A percentile compares a stretch with the other conserved stretches of the same genome.
These are phyloP conservation scores for Paraphoma sp. DNA, from an alignment of 2,329 filamentous ascomycete species.

Conservation along the genomic window DNA sequence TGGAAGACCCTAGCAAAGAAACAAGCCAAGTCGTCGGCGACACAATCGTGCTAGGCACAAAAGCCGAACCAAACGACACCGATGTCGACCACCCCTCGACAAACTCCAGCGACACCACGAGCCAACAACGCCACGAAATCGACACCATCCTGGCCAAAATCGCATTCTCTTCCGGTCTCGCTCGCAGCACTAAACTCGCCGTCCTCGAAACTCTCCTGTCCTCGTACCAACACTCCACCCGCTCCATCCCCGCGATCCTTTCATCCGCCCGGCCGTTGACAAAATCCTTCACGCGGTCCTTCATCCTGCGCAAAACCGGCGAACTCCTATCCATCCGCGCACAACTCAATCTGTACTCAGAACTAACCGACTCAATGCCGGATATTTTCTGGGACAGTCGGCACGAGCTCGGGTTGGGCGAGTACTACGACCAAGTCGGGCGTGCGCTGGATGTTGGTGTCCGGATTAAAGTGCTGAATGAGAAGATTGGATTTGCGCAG, in stretches of 20 bases:
- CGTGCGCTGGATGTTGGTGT: conserved; percentile 89
- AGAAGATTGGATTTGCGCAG: conserved; percentile 97
- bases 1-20: conserved; percentile 75
- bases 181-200: conserved; percentile 90
- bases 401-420: conserved; percentile 87
- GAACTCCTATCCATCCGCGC: conserved; percentile 88
- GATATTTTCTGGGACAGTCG: conserved; percentile 96
- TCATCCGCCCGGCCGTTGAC: conserved; percentile 68
- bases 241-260: conserved; percentile 79
- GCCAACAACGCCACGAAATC: conserved; percentile 49
- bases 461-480: conserved; percentile 88
- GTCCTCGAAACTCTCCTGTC: conserved; percentile 84
- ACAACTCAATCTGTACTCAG: conserved; percentile 94
- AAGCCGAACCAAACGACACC: conserved; percentile 42
- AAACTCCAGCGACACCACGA: conserved; percentile 7
- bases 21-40: conserved; percentile 83
- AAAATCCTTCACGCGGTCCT: conserved; percentile 66
- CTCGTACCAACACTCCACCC: conserved; percentile 86
- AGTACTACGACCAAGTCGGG: conserved; percentile 94
- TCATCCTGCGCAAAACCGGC: conserved; percentile 92
- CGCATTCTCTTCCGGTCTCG: conserved; percentile 92
- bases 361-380: conserved; percentile 91
- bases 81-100: background rate
- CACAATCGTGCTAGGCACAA: conserved; percentile 86
- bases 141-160: conserved; percentile 86